Evolutionary conservation across 2,329 filamentous ascomycete species (phyloP).

Genomic region (Epichloe typhina): DNA sequence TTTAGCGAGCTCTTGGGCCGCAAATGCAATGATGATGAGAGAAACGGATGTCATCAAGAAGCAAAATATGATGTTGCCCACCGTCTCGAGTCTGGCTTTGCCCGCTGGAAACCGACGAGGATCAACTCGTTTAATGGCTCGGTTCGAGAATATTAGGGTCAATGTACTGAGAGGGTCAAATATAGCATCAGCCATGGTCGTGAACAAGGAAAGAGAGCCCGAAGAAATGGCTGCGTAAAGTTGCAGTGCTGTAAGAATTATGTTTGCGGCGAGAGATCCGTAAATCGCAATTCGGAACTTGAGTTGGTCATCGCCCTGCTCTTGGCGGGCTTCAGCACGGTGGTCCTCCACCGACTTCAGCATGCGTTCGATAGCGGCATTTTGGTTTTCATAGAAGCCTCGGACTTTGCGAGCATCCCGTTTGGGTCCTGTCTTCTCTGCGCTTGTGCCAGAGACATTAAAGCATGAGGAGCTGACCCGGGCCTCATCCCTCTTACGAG

Average conservation of each 20-base stretch:
- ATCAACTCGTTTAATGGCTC: slow-evolving; percentile 80
- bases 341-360: slow-evolving; percentile 91
- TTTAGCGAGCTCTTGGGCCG: slow-evolving; percentile 53
- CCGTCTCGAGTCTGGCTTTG: slow-evolving; percentile 87
- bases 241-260: slow-evolving; percentile 67
- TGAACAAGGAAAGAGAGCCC: slow-evolving; percentile 87
- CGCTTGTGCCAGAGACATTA: neutral
- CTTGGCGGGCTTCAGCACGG: slow-evolving; percentile 64
- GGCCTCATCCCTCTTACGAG: slow-evolving; percentile 52
- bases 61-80: slow-evolving; percentile 92
- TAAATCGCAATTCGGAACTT: slow-evolving; percentile 55
- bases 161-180: slow-evolving; percentile 89
- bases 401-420: slow-evolving; percentile 44
- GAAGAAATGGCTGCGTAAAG: slow-evolving; percentile 80
- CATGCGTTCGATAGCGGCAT: slow-evolving; percentile 83
- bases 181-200: slow-evolving; percentile 89
- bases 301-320: slow-evolving; percentile 69
- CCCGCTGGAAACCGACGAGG: slow-evolving; percentile 77
- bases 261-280: slow-evolving; percentile 65
- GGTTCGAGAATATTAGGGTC: slow-evolving; percentile 73
- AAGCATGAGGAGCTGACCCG: slow-evolving; percentile 2
- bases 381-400: slow-evolving; percentile 80
- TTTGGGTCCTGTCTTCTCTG: slow-evolving; percentile 11
- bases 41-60: slow-evolving; percentile 92
- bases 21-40: slow-evolving; percentile 83